Percentiles rank a stretch among this genome's conserved stretches.
Conservation (phyloP, 371 early-diverging fungal genomes). For the Chytridiales sp. region DNA sequence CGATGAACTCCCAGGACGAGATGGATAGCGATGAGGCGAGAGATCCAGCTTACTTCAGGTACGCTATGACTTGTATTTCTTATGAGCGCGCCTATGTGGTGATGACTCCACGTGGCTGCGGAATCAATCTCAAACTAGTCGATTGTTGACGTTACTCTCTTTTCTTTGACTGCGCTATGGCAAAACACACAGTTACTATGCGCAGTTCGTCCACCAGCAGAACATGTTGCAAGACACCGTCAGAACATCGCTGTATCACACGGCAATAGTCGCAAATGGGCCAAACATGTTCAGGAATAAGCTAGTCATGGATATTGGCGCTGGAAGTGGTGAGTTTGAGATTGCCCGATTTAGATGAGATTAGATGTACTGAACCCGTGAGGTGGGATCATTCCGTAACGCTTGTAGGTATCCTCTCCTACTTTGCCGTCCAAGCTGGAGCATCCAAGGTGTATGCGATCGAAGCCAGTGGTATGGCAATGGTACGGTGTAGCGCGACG, state of each 20-base stretch:
- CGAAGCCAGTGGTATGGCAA: conserved; percentile 95
- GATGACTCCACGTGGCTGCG: neutral
- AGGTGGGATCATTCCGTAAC: conserved; percentile 35
- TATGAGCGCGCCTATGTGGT: neutral
- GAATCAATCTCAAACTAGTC: neutral
- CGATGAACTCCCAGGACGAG: neutral
- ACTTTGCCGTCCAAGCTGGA: conserved; percentile 91
- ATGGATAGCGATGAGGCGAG: conserved; percentile 15
- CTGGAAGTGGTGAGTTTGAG: conserved; percentile 59
- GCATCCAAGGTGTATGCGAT: conserved; percentile 90
- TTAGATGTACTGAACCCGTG: neutral
- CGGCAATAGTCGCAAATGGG: conserved; percentile 80
- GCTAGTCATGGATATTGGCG: conserved; percentile 93
- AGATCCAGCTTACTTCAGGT: conserved; percentile 45
- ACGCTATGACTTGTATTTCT: neutral
- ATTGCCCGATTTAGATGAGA: neutral
- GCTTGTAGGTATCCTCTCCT: conserved; percentile 93
- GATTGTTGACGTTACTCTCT: neutral
- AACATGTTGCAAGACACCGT: conserved; percentile 96
- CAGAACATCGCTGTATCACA: conserved; percentile 91
- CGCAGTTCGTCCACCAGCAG: conserved; percentile 95
- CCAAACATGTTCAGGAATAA: conserved; percentile 72
- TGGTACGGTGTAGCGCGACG: conserved; percentile 13
- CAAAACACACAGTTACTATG: conserved; percentile 73
- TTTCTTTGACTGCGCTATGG: neutral